Percentiles rank a stretch among this genome's conserved stretches.
phyloP scores from a whole-genome alignment of 129 eudicot genomes.

The Tagetes erecta region DNA sequence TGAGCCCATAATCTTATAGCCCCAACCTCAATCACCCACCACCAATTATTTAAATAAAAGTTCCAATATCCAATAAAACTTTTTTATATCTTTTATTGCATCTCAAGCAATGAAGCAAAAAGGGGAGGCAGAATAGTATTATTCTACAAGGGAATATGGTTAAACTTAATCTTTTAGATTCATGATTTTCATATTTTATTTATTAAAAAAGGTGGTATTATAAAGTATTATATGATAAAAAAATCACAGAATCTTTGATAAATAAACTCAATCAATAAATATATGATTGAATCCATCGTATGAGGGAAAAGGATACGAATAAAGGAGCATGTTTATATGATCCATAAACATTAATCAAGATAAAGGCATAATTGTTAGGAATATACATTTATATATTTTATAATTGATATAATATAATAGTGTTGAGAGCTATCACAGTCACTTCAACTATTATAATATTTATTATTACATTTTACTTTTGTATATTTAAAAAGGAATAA shows the following conservation, averaged over 20 bases:
- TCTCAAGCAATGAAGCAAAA: constrained; percentile 36
- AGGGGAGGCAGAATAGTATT: constrained; percentile 30
- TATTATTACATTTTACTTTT: no score
- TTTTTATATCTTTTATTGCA: constrained; percentile 32
- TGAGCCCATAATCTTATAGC: no score
- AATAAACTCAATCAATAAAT: neutral
- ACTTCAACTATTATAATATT: no score
- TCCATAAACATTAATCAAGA: neutral
- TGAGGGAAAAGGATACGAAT: neutral
- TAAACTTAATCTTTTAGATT: constrained; percentile 37
- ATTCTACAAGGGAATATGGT: constrained; percentile 30
- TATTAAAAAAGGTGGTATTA: constrained; percentile 27
- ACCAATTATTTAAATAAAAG: constrained; percentile 12
- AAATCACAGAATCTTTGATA: constrained; percentile 32
- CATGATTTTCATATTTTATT: constrained; percentile 34
- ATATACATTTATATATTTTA: no score
- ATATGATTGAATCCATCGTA: constrained; percentile 10
- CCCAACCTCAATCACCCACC: no score
- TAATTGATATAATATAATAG: no score
- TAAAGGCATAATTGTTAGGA: neutral
- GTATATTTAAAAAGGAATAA: no score
- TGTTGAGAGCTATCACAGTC: no score
- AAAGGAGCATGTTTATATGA: neutral
- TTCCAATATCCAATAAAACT: constrained; percentile 24
- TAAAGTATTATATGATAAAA: constrained; percentile 24